Evolutionary conservation across 2,329 filamentous ascomycete genomes (phyloP), one percentile per base, ranked within the genome.

Genomic region (Aspergillus latus): DNA sequence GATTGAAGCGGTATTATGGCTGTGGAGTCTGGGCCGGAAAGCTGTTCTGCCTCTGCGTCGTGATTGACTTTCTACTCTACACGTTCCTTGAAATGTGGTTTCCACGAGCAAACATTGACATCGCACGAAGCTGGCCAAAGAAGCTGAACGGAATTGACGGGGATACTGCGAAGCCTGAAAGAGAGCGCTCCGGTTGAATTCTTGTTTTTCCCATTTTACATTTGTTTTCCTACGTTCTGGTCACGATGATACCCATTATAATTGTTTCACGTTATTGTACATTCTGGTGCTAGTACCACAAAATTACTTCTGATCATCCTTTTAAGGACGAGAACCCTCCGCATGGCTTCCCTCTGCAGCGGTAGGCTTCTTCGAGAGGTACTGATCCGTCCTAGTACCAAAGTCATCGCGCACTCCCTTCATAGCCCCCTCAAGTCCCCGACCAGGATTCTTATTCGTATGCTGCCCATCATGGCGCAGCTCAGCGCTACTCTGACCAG

Each of bases 21-120:
- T 99, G 95, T 69, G 94, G 94, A 34, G 93, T 97, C 49, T 99
- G 94, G 94, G 94, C 94, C 0, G 94, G 94, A 36, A 99, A 99
- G 75, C 80, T 99, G 7, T 99, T 99, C 68, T 97, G 94, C 67
- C 79, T 99, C 1, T 97, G 93, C 62, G 92, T 92, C 9, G 86
- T 97, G 56, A 88, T 99, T 50, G 94, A 99, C 74, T 99, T 96
- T 67, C 76, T 99, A 48, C 82, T 99, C 51, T 96, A 92, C 66
- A 80, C 97, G 47, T 85, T 96, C 48, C 80, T 97, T 52, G 94
- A 99, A 73, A 85, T 95, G 74, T 89, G 86, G 78, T 92, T 89
- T 60, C 94, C 94, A 0, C 81, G 92, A 56, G 87, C 89, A 37
- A 84, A 86, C 42, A 97, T 99, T 61, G 94, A 99, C 66, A 85